Evolutionary conservation across 495 filamentous ascomycete species (phyloP), one percentile per base, ranked within the genome.

Genomic region (Entonaema liquescens): DNA sequence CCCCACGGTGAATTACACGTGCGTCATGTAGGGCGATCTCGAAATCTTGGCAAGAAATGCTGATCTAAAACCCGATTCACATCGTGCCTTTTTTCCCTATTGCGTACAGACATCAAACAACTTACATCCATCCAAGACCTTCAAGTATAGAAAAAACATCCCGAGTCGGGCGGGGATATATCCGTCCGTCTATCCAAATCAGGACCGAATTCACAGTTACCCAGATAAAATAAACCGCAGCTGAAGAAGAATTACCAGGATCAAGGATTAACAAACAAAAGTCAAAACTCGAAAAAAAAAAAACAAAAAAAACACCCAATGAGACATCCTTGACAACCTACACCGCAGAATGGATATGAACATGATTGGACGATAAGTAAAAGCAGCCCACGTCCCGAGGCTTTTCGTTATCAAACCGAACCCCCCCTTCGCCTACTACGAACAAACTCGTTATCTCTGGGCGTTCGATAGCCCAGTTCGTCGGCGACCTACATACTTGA

Each of bases 281-380:
- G 40, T 59, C 8, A 15, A 21, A 28, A 42, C 23, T 58, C 42
- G 38, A 42, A 23, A 65, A 57, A n/a, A 42, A 49, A 64, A 28
- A 57, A 50, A 31, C 54, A 3, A 15, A 21, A 28, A 42, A 53
- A 33, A 29, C 26, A 25, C 17, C 42, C 28, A 49, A 47, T 56
- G 44, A 70, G 67, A 70, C 56, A 62, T 62, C 31, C 35, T 11
- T 2, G 29, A 49, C 50, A 15, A 28, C 47, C 64, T 56, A 49
- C 38, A 38, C 15, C 5, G 50, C 31, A 36, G 11, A 35, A 47
- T 4, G 17, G 31, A 7, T 9, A 33, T n/a, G n/a, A 33, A 0
- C 19, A 4, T 57, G 52, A 63, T 69, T 69, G 59, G 66, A 33
- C 44, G 53, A 62, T 53, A 52, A 42, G 59, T 59, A 38, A n/a